A percentile compares a stretch with the other conserved stretches of the same genome.
These are phyloP conservation scores for Globisporangium camurandrum DNA, from an alignment of 352 stramenopile genomes.

Conservation along the genomic window DNA sequence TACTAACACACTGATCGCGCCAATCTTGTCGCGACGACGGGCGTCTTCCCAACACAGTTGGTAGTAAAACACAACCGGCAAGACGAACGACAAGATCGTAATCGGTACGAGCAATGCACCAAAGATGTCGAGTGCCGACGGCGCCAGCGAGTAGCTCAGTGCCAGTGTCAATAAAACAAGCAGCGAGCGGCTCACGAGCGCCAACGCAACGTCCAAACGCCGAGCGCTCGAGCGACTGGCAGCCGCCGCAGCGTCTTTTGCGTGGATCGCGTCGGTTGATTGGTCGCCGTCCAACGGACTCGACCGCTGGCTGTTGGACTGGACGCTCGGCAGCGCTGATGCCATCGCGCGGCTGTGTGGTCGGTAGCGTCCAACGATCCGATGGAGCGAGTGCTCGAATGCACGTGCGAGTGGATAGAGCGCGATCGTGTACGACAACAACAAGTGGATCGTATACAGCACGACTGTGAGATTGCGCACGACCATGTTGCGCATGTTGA, in stretches of 20 bases:
- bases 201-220: slow-evolving; percentile 24
- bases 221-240: slow-evolving; percentile 4
- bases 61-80: slow-evolving; percentile 69
- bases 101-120: slow-evolving; percentile 55
- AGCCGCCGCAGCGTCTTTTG: slow-evolving; percentile 1
- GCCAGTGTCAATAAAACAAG: slow-evolving; percentile 42
- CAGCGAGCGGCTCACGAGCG: slow-evolving; percentile 38
- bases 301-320: slow-evolving; percentile 7
- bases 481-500: slow-evolving; percentile 74
- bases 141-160: slow-evolving; percentile 43
- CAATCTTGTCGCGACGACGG: slow-evolving; percentile 28
- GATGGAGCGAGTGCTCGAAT: slow-evolving; percentile 43
- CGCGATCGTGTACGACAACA: slow-evolving; percentile 64
- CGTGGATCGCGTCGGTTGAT: slow-evolving; percentile 12
- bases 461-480: slow-evolving; percentile 68
- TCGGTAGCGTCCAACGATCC: slow-evolving; percentile 8
- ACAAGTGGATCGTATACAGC: slow-evolving; percentile 66
- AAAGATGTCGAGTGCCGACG: slow-evolving; percentile 55
- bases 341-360: background rate
- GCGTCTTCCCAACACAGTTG: slow-evolving; percentile 59
- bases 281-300: too few species aligned
- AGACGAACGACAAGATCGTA: slow-evolving; percentile 46
- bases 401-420: slow-evolving; percentile 61
- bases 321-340: slow-evolving; percentile 3
- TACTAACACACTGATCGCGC: slow-evolving; percentile 30